Evolutionary conservation across 2,329 filamentous ascomycete genomes (phyloP).

Genomic region (Botryotinia convoluta): DNA sequence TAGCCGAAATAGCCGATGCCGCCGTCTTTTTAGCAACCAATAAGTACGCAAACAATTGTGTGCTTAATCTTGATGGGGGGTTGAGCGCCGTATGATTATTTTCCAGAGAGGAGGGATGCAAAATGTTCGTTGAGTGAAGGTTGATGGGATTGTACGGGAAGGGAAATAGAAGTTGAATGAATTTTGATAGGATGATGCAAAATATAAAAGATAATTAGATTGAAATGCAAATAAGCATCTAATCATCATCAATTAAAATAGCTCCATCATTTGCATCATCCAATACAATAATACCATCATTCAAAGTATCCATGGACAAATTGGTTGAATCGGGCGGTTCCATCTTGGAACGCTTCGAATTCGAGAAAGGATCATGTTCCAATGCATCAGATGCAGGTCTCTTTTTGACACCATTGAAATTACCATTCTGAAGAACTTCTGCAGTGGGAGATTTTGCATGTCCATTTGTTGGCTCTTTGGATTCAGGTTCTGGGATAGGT

Average conservation of each 20-base stretch:
- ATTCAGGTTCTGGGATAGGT: conserved; percentile 1
- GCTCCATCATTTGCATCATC: conserved; percentile 51
- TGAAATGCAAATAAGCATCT: conserved; percentile 29
- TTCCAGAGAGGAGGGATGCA: neutral
- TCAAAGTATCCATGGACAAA: conserved; percentile 24
- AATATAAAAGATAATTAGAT: neutral
- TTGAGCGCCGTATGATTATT: conserved; percentile 61
- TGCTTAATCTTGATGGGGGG: conserved; percentile 83
- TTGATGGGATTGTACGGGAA: too few relatives aligned
- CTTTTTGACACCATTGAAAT: conserved; percentile 35
- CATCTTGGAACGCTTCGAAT: conserved; percentile 35
- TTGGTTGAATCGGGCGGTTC: conserved; percentile 37
- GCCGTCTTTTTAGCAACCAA: conserved; percentile 75
- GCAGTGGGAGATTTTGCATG: neutral
- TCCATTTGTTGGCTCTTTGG: conserved; percentile 22
- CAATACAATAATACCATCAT: conserved; percentile 35
- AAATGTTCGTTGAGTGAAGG: neutral
- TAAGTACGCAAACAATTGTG: conserved; percentile 81
- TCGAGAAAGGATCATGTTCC: conserved; percentile 23
- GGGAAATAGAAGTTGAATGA: too few relatives aligned
- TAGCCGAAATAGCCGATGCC: conserved; percentile 76
- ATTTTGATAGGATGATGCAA: neutral
- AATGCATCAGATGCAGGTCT: conserved; percentile 32
- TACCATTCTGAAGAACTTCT: conserved; percentile 19
- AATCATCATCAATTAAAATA: conserved; percentile 67